These are phyloP conservation scores for Arbutus unedo DNA, from an alignment of 148 eudicot genomes.

Conservation along the genomic window DNA sequence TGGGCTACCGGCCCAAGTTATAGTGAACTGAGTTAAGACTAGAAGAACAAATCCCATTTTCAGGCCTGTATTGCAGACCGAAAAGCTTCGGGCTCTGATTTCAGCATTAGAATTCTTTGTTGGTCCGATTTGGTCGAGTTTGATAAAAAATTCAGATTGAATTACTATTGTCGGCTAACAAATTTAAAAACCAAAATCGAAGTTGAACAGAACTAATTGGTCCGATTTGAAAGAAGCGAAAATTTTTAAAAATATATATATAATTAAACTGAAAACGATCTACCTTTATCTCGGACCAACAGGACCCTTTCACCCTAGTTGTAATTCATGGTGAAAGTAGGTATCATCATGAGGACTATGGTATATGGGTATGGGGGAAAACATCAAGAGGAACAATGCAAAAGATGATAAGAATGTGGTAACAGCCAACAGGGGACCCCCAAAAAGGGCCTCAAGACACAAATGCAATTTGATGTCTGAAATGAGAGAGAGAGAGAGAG, in stretches of 20 bases:
- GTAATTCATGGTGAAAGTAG: not conserved
- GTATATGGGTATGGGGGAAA: not conserved
- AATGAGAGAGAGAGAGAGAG: not conserved
- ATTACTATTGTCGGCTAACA: too few relatives aligned
- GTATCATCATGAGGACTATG: not conserved
- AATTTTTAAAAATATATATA: too few relatives aligned
- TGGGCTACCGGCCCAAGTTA: not conserved
- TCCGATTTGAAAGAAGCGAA: too few relatives aligned
- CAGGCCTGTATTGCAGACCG: not conserved
- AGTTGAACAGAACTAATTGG: too few relatives aligned
- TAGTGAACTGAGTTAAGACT: not conserved
- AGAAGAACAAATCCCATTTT: not conserved
- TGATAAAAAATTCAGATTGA: too few relatives aligned
- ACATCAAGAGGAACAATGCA: not conserved
- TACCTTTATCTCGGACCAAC: too few relatives aligned
- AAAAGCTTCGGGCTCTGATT: not conserved
- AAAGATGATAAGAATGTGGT: slow-evolving; percentile 3
- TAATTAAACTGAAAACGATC: too few relatives aligned
- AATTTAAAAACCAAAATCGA: too few relatives aligned
- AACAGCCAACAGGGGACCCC: not conserved
- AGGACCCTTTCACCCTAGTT: too few relatives aligned
- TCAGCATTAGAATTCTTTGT: not conserved
- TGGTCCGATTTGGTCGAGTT: too few relatives aligned
- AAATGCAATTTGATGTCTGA: not conserved
- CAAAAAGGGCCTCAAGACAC: not conserved